Evolutionary conservation across 2,329 filamentous ascomycete species (phyloP).

Genomic region (Beauveria bassiana): DNA sequence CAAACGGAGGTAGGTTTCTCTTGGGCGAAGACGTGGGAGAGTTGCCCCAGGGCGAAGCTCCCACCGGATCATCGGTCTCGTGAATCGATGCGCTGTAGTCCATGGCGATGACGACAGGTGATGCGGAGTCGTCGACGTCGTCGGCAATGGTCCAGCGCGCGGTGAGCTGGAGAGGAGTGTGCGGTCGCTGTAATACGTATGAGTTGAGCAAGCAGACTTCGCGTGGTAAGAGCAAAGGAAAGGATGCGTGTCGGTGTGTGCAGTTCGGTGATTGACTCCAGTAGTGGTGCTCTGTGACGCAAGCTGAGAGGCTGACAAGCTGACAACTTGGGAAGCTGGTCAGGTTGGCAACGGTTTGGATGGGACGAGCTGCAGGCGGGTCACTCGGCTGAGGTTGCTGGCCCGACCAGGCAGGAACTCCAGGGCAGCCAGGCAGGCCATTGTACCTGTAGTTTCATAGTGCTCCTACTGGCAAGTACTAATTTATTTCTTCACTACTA

Average conservation of each 20-base stretch:
- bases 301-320: slow-evolving; percentile 9
- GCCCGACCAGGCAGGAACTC: background rate
- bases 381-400: slow-evolving; percentile 2
- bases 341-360: background rate
- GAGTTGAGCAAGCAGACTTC: background rate
- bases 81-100: slow-evolving; percentile 51
- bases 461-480: too few relatives aligned
- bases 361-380: background rate
- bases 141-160: background rate
- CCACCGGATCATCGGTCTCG: slow-evolving; percentile 45
- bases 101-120: slow-evolving; percentile 30
- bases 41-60: slow-evolving; percentile 48
- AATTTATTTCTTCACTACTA: too few relatives aligned
- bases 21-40: slow-evolving; percentile 44
- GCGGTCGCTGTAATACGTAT: background rate
- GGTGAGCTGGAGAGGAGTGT: background rate
- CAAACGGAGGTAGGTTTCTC: slow-evolving; percentile 37
- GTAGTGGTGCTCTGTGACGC: slow-evolving; percentile 10
- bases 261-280: background rate
- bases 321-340: slow-evolving; percentile 11
- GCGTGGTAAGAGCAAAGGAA: background rate
- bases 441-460: too few relatives aligned
- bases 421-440: background rate
- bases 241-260: background rate
- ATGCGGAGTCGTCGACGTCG: slow-evolving; percentile 6